phyloP scores from a whole-genome alignment of 495 filamentous ascomycete species.

The Aspergillus kassunensis region DNA sequence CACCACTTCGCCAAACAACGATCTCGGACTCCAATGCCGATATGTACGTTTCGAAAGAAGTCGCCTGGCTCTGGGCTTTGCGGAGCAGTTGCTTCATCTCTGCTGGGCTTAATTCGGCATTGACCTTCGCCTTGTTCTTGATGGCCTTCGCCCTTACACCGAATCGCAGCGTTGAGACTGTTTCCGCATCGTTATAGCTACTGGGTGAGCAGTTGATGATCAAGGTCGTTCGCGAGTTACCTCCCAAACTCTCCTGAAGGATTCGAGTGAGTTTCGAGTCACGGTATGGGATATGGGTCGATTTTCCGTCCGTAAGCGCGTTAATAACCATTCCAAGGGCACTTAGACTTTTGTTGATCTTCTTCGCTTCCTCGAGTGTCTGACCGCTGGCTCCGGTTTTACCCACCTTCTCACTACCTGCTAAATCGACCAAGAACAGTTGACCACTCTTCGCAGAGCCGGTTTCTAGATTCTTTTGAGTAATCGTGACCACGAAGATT shows the following conservation, averaged over 20 bases:
- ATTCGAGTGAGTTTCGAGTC: slow-evolving; percentile 98
- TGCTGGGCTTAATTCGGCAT: slow-evolving; percentile 90
- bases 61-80: slow-evolving; percentile 86
- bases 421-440: slow-evolving; percentile 94
- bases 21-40: slow-evolving; percentile 82
- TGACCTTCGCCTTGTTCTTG: slow-evolving; percentile 99
- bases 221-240: slow-evolving; percentile 93
- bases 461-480: slow-evolving; percentile 96
- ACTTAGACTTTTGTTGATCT: slow-evolving; percentile 99
- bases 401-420: slow-evolving; percentile 96
- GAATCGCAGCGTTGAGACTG: slow-evolving; percentile 87
- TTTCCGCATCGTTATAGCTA: slow-evolving; percentile 97
- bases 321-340: slow-evolving; percentile 99
- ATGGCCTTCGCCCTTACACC: slow-evolving; percentile 97
- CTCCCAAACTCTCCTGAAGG: slow-evolving; percentile 90
- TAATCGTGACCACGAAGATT: slow-evolving; percentile 95
- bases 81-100: slow-evolving; percentile 89
- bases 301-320: slow-evolving; percentile 94
- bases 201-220: slow-evolving; percentile 99
- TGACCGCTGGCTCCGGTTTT: slow-evolving; percentile 98
- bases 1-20: slow-evolving; percentile 79
- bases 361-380: slow-evolving; percentile 97
- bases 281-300: slow-evolving; percentile 93
- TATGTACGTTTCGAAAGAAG: slow-evolving; percentile 83
- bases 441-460: slow-evolving; percentile 95